Conservation (phyloP, 140 eudicot genomes). For the Stevia rebaudiana region DNA sequence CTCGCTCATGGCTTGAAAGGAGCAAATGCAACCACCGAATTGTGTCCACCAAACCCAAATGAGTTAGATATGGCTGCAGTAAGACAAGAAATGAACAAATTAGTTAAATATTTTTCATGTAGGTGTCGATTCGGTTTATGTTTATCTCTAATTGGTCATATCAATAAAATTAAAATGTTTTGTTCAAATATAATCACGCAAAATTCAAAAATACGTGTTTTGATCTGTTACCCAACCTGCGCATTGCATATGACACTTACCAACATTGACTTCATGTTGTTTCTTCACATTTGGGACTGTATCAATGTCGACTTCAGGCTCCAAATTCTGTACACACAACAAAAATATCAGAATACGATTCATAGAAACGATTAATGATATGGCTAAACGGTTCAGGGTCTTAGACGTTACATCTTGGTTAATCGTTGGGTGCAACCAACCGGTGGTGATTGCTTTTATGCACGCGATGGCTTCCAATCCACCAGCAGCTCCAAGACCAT, state of each 20-base stretch:
- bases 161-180: too few species aligned
- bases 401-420: slow-evolving; percentile 57
- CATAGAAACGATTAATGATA: too few species aligned
- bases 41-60: slow-evolving; percentile 77
- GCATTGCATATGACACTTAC: too few species aligned
- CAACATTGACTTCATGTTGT: slow-evolving; percentile 63
- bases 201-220: too few species aligned
- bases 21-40: slow-evolving; percentile 69
- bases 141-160: too few species aligned
- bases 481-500: slow-evolving; percentile 83
- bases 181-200: too few species aligned
- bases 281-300: slow-evolving; percentile 76
- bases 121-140: too few species aligned
- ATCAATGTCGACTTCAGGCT: slow-evolving; percentile 59
- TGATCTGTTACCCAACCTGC: too few species aligned
- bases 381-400: background rate
- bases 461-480: slow-evolving; percentile 85
- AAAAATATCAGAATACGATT: too few species aligned
- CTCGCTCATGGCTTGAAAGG: slow-evolving; percentile 45
- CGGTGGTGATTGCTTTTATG: slow-evolving; percentile 66
- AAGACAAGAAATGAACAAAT: background rate
- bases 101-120: too few species aligned
- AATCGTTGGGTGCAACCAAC: slow-evolving; percentile 82
- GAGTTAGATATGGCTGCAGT: slow-evolving; percentile 76
- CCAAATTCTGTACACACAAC: slow-evolving; percentile 36